phyloP scores from a whole-genome alignment of 2,329 filamentous ascomycete genomes.

The Cephalotrichum gorgonifer region DNA sequence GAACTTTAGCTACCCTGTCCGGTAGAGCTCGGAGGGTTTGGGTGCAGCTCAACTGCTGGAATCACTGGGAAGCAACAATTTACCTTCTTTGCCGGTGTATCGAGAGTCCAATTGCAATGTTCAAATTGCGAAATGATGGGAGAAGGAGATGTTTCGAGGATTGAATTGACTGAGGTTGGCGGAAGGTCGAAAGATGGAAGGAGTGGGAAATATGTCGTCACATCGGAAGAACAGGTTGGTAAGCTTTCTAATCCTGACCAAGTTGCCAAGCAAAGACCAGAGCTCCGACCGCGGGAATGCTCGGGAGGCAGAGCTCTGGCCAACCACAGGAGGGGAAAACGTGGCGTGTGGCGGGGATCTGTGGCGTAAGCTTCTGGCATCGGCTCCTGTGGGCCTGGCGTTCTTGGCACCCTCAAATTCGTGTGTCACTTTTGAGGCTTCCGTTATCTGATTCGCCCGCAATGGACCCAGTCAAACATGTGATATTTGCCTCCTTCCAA shows the following conservation, averaged over 20 bases:
- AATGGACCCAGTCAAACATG: neutral
- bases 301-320: neutral
- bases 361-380: neutral
- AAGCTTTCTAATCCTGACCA: neutral
- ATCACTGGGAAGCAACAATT: no score
- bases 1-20: no score
- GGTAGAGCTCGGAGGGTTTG: neutral
- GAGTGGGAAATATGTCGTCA: constrained; percentile 3
- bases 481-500: neutral
- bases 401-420: neutral
- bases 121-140: neutral
- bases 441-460: neutral
- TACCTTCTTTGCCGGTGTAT: neutral
- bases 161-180: neutral
- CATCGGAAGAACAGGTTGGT: neutral
- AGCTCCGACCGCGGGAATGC: constrained; percentile 1
- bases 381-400: no score
- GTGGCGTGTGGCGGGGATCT: neutral
- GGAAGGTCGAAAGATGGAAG: neutral
- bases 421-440: neutral
- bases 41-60: neutral
- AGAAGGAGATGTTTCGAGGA: neutral
- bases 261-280: neutral
- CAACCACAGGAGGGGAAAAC: neutral
- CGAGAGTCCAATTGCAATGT: neutral